Conservation (phyloP, 2,329 filamentous ascomycete genomes). For the Clonostachys chloroleuca region DNA sequence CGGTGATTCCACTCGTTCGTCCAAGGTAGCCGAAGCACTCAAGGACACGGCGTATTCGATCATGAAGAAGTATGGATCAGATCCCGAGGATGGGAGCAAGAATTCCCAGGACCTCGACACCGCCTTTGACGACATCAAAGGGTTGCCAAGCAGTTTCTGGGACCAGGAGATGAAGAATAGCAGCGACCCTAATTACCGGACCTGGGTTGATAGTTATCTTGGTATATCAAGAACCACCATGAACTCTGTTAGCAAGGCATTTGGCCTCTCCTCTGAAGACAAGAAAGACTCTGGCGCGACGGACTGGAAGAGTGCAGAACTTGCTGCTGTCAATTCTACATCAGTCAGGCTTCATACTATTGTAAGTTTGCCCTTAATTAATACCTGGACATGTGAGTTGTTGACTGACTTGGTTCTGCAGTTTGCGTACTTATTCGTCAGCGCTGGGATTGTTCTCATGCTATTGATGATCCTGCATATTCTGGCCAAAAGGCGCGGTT, state of each 20-base stretch:
- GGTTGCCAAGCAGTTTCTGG: not conserved
- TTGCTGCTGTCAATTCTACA: not conserved
- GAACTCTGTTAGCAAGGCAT: slow-evolving; percentile 3
- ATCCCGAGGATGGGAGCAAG: not conserved
- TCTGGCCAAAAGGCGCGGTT: slow-evolving; percentile 2
- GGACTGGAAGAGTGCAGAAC: not conserved
- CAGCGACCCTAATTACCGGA: not conserved
- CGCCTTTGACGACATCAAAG: not conserved
- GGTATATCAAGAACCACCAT: not conserved
- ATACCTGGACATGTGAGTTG: not conserved
- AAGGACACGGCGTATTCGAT: not conserved
- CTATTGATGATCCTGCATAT: slow-evolving; percentile 5
- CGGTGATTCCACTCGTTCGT: not conserved
- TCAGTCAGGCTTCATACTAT: slow-evolving; percentile 1
- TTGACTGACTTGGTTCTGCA: not conserved
- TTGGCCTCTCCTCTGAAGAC: not conserved
- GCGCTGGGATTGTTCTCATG: slow-evolving; percentile 3
- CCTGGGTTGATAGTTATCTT: not conserved
- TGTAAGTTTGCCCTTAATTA: not conserved
- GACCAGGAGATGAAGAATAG: not conserved
- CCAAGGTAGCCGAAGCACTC: not conserved
- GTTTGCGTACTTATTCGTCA: slow-evolving; percentile 5
- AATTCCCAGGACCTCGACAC: not conserved
- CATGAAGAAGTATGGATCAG: not conserved
- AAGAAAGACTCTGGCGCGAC: not conserved